Conservation (phyloP, 306 rosid genomes). For the Purshia tridentata region DNA sequence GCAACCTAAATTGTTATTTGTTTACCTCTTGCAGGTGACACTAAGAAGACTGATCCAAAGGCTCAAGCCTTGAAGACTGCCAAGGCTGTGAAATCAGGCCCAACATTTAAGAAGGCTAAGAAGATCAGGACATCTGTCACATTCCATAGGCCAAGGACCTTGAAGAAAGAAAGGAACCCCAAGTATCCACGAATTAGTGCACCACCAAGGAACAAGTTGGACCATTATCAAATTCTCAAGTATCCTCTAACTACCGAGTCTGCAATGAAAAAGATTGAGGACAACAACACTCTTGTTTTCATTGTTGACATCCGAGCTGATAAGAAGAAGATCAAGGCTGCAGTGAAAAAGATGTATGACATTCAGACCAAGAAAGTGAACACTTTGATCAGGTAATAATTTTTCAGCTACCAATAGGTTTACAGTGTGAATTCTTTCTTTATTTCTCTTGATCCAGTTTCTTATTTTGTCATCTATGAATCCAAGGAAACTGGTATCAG, state of each 20-base stretch:
- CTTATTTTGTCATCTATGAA: too few species aligned
- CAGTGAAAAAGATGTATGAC: constrained; percentile 90
- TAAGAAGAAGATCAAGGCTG: constrained; percentile 83
- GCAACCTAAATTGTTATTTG: not conserved
- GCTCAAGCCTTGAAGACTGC: constrained; percentile 90
- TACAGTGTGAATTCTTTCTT: too few species aligned
- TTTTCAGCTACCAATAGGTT: not conserved
- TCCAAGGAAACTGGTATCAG: too few species aligned
- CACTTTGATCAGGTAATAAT: constrained; percentile 77
- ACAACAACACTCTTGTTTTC: constrained; percentile 80
- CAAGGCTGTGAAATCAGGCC: constrained; percentile 84
- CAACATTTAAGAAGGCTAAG: constrained; percentile 60
- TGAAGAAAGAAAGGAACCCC: constrained; percentile 75
- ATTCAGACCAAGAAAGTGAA: constrained; percentile 93
- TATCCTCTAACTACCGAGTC: constrained; percentile 79
- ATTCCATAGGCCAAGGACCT: constrained; percentile 83
- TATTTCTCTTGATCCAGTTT: too few species aligned
- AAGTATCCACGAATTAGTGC: constrained; percentile 85
- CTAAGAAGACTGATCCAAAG: constrained; percentile 72
- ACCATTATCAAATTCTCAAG: constrained; percentile 82
- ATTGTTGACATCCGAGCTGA: constrained; percentile 84
- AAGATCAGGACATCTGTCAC: constrained; percentile 84
- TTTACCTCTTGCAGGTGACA: constrained; percentile 39
- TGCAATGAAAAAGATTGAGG: constrained; percentile 95
- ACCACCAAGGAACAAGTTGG: constrained; percentile 84